These are phyloP conservation scores for Epicoccum sorghinum DNA, from an alignment of 2,329 filamentous ascomycete genomes.

Conservation along the genomic window DNA sequence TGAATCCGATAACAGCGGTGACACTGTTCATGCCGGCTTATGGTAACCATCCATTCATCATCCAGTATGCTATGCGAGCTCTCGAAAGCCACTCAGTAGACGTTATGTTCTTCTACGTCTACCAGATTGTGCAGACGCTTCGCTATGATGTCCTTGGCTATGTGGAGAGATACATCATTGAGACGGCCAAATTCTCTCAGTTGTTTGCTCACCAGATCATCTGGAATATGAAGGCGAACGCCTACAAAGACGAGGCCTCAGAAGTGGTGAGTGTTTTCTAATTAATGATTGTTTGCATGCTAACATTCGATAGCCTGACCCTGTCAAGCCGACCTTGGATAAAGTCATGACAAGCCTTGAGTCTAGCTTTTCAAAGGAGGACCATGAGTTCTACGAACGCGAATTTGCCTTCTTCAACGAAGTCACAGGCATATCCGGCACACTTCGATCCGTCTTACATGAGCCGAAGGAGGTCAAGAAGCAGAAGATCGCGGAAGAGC, in stretches of 20 bases:
- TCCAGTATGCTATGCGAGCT: conserved; percentile 96
- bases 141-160: conserved; percentile 94
- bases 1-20: conserved; percentile 90
- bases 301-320: conserved; percentile 69
- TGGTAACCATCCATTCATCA: conserved; percentile 86
- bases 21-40: conserved; percentile 93
- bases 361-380: conserved; percentile 76
- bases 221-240: conserved; percentile 99
- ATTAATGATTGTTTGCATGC: not conserved
- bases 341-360: conserved; percentile 86
- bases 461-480: conserved; percentile 95
- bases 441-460: conserved; percentile 92
- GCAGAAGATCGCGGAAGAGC: conserved; percentile 97
- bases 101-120: conserved; percentile 98
- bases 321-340: conserved; percentile 91
- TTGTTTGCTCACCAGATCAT: conserved; percentile 99
- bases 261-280: conserved; percentile 67
- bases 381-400: conserved; percentile 86
- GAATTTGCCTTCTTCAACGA: conserved; percentile 99
- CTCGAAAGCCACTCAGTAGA: conserved; percentile 95
- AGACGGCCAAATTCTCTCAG: conserved; percentile 97
- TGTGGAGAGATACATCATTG: conserved; percentile 93
- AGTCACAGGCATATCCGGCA: conserved; percentile 93
- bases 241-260: conserved; percentile 95
- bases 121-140: conserved; percentile 94